Conservation (phyloP, 179 eudicot genomes). For the Spergularia azorica region DNA sequence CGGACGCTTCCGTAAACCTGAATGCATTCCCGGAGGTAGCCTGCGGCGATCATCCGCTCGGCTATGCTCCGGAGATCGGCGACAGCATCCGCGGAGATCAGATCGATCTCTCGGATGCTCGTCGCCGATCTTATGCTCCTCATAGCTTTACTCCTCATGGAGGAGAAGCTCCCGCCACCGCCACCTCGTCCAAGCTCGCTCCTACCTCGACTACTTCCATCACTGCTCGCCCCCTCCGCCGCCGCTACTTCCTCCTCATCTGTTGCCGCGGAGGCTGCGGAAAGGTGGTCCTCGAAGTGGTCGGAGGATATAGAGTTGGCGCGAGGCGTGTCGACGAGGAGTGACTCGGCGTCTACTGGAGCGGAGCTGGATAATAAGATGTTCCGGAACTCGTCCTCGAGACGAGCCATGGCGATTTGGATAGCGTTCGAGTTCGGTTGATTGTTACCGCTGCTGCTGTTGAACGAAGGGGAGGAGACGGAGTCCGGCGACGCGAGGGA, state of each 20-base stretch:
- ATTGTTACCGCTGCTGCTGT: too few relatives aligned
- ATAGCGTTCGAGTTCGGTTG: constrained; percentile 30
- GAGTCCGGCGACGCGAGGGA: too few relatives aligned
- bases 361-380: constrained; percentile 26
- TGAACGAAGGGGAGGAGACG: too few relatives aligned
- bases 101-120: constrained; percentile 36
- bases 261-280: background rate
- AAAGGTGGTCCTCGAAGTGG: background rate
- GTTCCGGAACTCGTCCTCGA: constrained; percentile 23
- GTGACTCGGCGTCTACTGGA: constrained; percentile 17
- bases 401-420: constrained; percentile 50
- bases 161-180: constrained; percentile 10
- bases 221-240: background rate
- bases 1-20: constrained; percentile 74
- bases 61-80: constrained; percentile 64
- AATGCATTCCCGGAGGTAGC: constrained; percentile 58
- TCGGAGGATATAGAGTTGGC: constrained; percentile 8
- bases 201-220: too few relatives aligned
- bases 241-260: background rate
- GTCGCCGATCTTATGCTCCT: constrained; percentile 32
- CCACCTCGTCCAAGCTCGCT: background rate
- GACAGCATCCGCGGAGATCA: constrained; percentile 51
- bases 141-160: background rate
- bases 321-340: background rate
- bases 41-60: constrained; percentile 62